Evolutionary conservation across 2,329 filamentous ascomycete species (phyloP), one percentile per base, ranked within the genome.

Genomic region (Aureobasidium sp.): DNA sequence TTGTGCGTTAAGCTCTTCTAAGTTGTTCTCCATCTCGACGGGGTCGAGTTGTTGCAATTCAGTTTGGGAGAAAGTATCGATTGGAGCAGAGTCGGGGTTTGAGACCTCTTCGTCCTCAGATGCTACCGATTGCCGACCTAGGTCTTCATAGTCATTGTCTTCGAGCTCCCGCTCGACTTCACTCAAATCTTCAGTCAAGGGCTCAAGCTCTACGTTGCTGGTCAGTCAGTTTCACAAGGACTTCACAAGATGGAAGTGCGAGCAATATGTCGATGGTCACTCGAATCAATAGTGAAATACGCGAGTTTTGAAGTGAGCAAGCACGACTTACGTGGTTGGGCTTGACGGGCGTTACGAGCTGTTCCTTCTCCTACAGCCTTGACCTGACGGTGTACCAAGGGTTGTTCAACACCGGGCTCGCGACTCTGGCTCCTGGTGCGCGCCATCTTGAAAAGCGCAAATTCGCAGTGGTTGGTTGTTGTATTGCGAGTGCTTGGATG

Each of bases 41-140:
- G 71, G 60, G 47, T 80, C 75, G 11, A 80, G 68, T 12, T 74
- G 70, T 27, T 73, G 70, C 31, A 77, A 70, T 59, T 79, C 77
- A 39, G 75, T 73, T 63, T 74, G 72, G 6, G 78, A 78, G 61
- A 77, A 76, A 2, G 77, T 58, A 1, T 48, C 55, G 34, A 45
- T 31, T 1, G 25, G 39, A 2, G 12, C 53, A 44, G 41, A 57
- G 41, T 45, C 41, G n/a, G 11, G 15, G n/a, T 37, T n/a, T 8
- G 41, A 45, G 29, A 52, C 17, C 29, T 52, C 34, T 9, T 39
- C 49, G 8, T 37, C 34, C 7, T 55, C 36, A 17, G 34, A 42
- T 29, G 15, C 22, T 41, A 17, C 51, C 37, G 17, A 31, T 11
- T 55, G 37, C n/a, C 17, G 20, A 12, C 27, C 31, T 11, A 34